Conservation (phyloP, 108 stramenopile genomes). For the Pseudonitzschia delicatissima region DNA sequence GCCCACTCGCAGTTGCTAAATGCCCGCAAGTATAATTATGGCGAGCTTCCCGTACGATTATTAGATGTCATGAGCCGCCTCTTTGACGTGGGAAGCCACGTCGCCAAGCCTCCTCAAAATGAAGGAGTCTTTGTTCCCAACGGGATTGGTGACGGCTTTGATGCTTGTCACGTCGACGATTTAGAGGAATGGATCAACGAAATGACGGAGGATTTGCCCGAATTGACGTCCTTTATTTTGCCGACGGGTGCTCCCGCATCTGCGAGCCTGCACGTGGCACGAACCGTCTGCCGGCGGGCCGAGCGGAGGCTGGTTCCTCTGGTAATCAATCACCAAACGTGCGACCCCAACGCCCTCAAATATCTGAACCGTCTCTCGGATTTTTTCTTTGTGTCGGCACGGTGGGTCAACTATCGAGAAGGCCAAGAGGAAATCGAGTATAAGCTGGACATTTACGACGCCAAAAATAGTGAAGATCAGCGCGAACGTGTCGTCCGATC, state of each 20-base stretch:
- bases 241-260: constrained; percentile 67
- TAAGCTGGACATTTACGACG: constrained; percentile 25
- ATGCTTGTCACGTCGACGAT: constrained; percentile 43
- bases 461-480: neutral
- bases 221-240: constrained; percentile 75
- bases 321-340: constrained; percentile 34
- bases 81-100: constrained; percentile 80
- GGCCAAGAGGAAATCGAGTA: constrained; percentile 66
- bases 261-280: constrained; percentile 69
- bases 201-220: constrained; percentile 78
- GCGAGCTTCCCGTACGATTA: constrained; percentile 55
- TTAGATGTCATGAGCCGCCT: constrained; percentile 79
- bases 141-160: constrained; percentile 64
- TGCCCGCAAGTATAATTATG: constrained; percentile 26
- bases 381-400: constrained; percentile 80
- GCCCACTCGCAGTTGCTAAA: constrained; percentile 48
- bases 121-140: constrained; percentile 32
- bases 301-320: constrained; percentile 66
- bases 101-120: constrained; percentile 54
- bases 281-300: constrained; percentile 84
- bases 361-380: constrained; percentile 86
- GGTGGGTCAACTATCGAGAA: constrained; percentile 70
- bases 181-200: constrained; percentile 83
- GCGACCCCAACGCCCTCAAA: constrained; percentile 64
- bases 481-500: neutral